Evolutionary conservation across 768 basidiomycete species (phyloP), one percentile per base, ranked within the genome.

Genomic region (Collybia sordida): DNA sequence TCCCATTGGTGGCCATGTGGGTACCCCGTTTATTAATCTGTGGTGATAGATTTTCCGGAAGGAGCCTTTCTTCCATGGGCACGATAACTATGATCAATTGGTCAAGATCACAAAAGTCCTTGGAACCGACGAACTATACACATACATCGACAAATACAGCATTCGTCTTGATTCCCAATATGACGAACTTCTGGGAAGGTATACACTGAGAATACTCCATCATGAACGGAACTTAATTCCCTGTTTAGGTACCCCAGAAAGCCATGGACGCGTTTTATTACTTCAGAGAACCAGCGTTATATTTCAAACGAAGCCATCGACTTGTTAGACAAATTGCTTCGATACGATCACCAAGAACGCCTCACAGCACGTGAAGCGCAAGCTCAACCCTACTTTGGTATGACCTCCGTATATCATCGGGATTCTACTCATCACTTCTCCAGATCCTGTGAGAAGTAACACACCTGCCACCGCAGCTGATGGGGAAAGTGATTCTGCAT

Each of bases 11-110:
- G 31, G 31, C 11, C 31, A 31, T 31, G 31, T 31, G 31, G 14
- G 31, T 31, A 31, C 46, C 44, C 22, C 21, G 17, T 54, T 38
- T 37, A 51, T 53, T 42, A 44, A 47, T 45, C 49, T 19, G 46
- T 39, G 21, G 47, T 35, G 45, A 45, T 45, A 21, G 95, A 98
- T 98, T 62, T 98, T 98, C 82, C 85, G 96, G 59, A 98, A 98
- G 68, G 96, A 98, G 67, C 96, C 96, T 19, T 97, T 98, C 75
- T 98, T 98, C 82, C 96, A 98, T 62, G 96, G 96, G 14, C 95
- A 97, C 64, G 95, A 98, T 70, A 98, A 98, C 70, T 96, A 96
- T 62, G 96, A 98, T 71, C 96, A 98, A 65, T 75, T 98, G 51
- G 95, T 96, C 64, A 98, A 97, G 74, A 98, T 98, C 56, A 87